Evolutionary conservation across 306 rosid species (phyloP).

Genomic region (Glycine tomentella): DNA sequence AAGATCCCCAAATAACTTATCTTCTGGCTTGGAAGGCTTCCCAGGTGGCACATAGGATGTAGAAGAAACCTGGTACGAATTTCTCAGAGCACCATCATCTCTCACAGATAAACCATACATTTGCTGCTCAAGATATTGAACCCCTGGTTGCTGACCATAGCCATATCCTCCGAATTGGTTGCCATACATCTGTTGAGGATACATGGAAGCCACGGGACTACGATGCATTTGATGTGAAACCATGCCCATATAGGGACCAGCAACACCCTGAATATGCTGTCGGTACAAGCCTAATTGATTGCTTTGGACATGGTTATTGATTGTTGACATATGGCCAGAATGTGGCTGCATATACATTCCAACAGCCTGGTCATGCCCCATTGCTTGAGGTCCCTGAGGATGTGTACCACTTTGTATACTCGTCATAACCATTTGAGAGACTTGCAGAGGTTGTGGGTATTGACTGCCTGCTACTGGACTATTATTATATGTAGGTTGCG

Average conservation of each 20-base stretch:
- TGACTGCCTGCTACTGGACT: slow-evolving; percentile 65
- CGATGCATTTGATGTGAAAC: slow-evolving; percentile 64
- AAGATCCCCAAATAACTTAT: slow-evolving; percentile 94
- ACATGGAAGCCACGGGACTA: slow-evolving; percentile 58
- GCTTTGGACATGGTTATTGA: slow-evolving; percentile 65
- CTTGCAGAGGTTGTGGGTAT: slow-evolving; percentile 78
- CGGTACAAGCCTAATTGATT: slow-evolving; percentile 67
- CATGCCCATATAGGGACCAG: slow-evolving; percentile 70
- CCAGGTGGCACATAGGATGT: slow-evolving; percentile 69
- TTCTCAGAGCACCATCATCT: slow-evolving; percentile 64
- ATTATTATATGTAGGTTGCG: slow-evolving; percentile 68
- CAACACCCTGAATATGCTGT: slow-evolving; percentile 55
- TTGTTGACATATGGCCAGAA: slow-evolving; percentile 61
- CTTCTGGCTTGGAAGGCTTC: slow-evolving; percentile 91
- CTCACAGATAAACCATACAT: slow-evolving; percentile 81
- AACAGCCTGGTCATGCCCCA: slow-evolving; percentile 64
- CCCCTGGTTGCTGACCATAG: slow-evolving; percentile 76
- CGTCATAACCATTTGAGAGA: slow-evolving; percentile 65
- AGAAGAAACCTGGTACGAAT: slow-evolving; percentile 70
- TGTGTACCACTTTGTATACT: slow-evolving; percentile 56
- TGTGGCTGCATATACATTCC: slow-evolving; percentile 80
- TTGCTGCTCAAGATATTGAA: slow-evolving; percentile 76
- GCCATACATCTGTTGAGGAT: slow-evolving; percentile 84
- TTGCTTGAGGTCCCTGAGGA: slow-evolving; percentile 71
- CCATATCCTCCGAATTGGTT: slow-evolving; percentile 75